Base-by-base conservation (phyloP, 768 basidiomycete species). In the Boletus tomentosulus region DNA sequence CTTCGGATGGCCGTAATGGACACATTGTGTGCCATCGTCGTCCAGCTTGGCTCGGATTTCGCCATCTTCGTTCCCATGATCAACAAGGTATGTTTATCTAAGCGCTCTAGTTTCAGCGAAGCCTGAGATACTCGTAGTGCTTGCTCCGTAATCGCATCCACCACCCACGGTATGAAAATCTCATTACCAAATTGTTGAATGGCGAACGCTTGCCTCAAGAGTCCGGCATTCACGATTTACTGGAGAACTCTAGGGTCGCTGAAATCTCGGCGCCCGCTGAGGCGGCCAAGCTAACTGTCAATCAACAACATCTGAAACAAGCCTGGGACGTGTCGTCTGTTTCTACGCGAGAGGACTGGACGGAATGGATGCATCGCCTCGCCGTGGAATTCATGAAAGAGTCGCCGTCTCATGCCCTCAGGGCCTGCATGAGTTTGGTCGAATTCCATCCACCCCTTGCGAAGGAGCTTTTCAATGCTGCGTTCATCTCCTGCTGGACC, bases 61-160 rank as follows among this genome's bases (percentile, higher is more conserved):
- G 94, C 97, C 4, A 92, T 99, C 42, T 99, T 98, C 62, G 90
- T 98, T 34, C 94, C 97, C 1, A 95, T 95, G 60, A 90, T 99
- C 59, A 92, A 92, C 70, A 98, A 98, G 80, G 95, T 90, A 59
- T 11, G 48, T 39, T 41, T 30, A 28, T 28, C 51, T 30, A 30
- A 24, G 31, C 10, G 13, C 31, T 31, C 51, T 35, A 24, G 22
- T 51, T 50, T 16, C 3, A 38, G 30, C 9, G 4, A 37, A 37
- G n/a, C 42, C 57, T 51, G 34, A 56, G 33, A 33, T 56, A 30
- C 34, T 31, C 30, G 39, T 57, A 96, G 94, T 84, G 85, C 54
- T 74, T 95, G 28, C 71, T 89, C 16, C 80, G 86, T 33, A 85
- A 89, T 57, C 83, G 84, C 31, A 86, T 98, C 51, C 71, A 78